Evolutionary conservation across 2,329 filamentous ascomycete species (phyloP), one percentile per base, ranked within the genome.

Genomic region (Aspergillus candidus): DNA sequence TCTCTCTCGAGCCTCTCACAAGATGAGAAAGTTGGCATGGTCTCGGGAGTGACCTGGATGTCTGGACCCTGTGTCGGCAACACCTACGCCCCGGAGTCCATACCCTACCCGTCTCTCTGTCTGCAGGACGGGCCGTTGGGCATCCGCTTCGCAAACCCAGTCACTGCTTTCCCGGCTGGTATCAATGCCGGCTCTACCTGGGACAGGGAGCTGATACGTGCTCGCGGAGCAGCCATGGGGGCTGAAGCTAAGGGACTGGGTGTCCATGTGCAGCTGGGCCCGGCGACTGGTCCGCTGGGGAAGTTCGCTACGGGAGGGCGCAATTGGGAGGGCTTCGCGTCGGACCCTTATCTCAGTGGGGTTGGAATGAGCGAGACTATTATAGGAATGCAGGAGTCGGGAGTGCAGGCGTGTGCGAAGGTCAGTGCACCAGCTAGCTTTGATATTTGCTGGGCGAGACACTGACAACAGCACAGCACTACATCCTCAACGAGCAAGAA

Each of bases 401-500:
- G 70, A 37, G 72, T 73, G 10, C 61, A 71, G 39, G 56, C 50
- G 10, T 51, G 44, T 15, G 47, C 48, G 14, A 59, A 47, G 48
- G 57, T 49, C 42, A 34, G 34, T 46, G 22, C 4, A 27, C 22
- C 3, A 27, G 7, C 22, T 18, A 2, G 12, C 14, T 7, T 11
- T 18, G 11, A n/a, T 42, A 10, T 36, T 40, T 12, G 61, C 66
- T 65, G 57, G 32, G 60, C 63, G 77, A 57, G 77, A 81, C 52
- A 73, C 72, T 49, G 74, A 82, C 36, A 71, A 64, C 12, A 76
- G 80, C 18, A 41, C 78, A 83, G 55, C 74, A 72, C 50, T 74
- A 59, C 46, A 66, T 86, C 40, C 75, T 74, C 32, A 86, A 88
- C 61, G 84, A 88, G 60, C 83, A 87, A 62, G 82, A 86, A 61